A percentile compares a stretch with the other conserved stretches of the same genome.
These are phyloP conservation scores for Magnaporthiopsis incrustans DNA, from an alignment of 2,329 filamentous ascomycete genomes.

Conservation along the genomic window DNA sequence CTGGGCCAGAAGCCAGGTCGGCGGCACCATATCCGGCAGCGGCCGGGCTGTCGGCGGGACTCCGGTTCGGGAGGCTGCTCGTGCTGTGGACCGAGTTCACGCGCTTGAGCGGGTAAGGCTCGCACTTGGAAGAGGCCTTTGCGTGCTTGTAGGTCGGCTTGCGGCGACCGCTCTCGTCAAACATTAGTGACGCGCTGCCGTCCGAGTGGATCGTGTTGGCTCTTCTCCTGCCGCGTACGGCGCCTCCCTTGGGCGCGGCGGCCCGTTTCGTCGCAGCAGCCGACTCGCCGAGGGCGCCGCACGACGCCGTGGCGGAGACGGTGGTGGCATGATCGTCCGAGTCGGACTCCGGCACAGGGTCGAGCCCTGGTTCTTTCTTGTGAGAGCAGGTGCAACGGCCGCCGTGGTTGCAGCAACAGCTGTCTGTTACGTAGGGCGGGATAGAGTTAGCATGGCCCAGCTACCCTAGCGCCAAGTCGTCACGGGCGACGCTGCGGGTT, in stretches of 20 bases:
- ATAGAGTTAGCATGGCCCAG: constrained; percentile 21
- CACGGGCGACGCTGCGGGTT: not conserved
- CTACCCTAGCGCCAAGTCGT: constrained; percentile 11
- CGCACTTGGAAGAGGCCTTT: constrained; percentile 52
- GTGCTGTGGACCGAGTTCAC: constrained; percentile 49
- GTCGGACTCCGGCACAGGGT: constrained; percentile 57
- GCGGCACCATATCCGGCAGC: constrained; percentile 29
- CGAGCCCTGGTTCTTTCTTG: constrained; percentile 53
- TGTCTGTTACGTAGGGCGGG: constrained; percentile 35
- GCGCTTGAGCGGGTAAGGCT: constrained; percentile 52
- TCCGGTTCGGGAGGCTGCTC: constrained; percentile 26
- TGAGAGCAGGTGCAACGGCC: constrained; percentile 56
- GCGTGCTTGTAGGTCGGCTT: constrained; percentile 54
- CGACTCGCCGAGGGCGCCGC: constrained; percentile 6
- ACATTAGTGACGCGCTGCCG: constrained; percentile 38
- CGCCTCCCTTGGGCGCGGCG: constrained; percentile 29
- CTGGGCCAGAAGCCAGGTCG: constrained; percentile 27
- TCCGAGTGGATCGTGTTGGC: constrained; percentile 58
- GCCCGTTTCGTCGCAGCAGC: constrained; percentile 17
- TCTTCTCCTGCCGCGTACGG: constrained; percentile 24
- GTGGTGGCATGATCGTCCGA: constrained; percentile 37
- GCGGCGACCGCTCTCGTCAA: constrained; percentile 58
- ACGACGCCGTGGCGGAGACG: not conserved
- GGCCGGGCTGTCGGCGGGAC: constrained; percentile 16
- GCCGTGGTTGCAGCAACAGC: constrained; percentile 64